Evolutionary conservation across 2,329 filamentous ascomycete genomes (phyloP).

Genomic region (Colletotrichum ledebouriae): DNA sequence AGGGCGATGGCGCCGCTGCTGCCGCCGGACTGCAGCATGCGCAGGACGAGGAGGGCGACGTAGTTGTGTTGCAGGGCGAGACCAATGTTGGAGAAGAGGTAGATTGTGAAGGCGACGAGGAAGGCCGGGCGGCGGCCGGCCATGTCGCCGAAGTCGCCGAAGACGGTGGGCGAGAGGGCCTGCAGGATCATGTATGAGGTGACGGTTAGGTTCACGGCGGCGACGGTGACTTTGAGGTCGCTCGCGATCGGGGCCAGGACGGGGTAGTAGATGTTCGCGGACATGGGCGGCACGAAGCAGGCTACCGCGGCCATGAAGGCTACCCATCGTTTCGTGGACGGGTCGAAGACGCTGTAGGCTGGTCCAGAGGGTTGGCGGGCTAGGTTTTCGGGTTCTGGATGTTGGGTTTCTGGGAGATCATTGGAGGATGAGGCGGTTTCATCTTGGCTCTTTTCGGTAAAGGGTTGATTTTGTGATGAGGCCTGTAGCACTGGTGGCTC

Average conservation of each 20-base stretch:
- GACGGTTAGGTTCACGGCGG: slow-evolving; percentile 62
- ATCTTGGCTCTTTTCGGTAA: slow-evolving; percentile 17
- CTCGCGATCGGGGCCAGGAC: slow-evolving; percentile 56
- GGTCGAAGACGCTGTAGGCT: slow-evolving; percentile 54
- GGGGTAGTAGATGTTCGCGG: slow-evolving; percentile 69
- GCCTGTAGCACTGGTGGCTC: slow-evolving; percentile 1
- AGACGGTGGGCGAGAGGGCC: slow-evolving; percentile 70
- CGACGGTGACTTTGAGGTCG: slow-evolving; percentile 55
- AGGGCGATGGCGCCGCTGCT: slow-evolving; percentile 79
- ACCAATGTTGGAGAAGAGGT: slow-evolving; percentile 70
- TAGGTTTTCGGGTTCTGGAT: slow-evolving; percentile 47
- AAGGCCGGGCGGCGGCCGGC: slow-evolving; percentile 73
- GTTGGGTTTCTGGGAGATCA: neutral
- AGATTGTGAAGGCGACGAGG: slow-evolving; percentile 69
- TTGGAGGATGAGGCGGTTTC: neutral
- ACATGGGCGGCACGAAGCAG: slow-evolving; percentile 69
- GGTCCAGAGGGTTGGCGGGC: slow-evolving; percentile 51
- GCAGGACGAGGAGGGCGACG: slow-evolving; percentile 69
- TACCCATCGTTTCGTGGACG: slow-evolving; percentile 64
- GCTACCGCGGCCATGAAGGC: slow-evolving; percentile 65
- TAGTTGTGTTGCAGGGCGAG: slow-evolving; percentile 70
- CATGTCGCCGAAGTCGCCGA: slow-evolving; percentile 73
- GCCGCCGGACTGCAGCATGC: slow-evolving; percentile 73
- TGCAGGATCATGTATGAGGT: slow-evolving; percentile 76
- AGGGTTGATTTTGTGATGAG: neutral